Evolutionary conservation across 305 asterid species (phyloP).

Genomic region (Solanum hybrid): DNA sequence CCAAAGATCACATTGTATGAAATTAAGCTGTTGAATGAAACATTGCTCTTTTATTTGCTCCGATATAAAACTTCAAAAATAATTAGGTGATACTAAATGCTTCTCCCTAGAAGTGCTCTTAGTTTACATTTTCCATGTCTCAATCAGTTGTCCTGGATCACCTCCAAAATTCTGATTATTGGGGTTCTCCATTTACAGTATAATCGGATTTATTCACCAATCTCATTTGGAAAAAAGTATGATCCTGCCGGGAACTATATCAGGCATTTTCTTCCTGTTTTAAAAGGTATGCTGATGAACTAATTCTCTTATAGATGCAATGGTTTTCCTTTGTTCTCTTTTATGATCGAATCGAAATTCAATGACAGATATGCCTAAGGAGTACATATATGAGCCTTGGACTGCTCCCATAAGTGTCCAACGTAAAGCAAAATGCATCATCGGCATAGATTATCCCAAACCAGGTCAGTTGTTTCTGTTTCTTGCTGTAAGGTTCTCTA

Average conservation of each 20-base stretch:
- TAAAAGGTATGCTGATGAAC: conserved; percentile 47
- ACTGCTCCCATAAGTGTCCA: conserved; percentile 76
- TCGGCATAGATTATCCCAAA: conserved; percentile 89
- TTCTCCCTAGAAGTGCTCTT: background rate
- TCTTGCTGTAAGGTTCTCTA: background rate
- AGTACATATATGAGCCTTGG: conserved; percentile 94
- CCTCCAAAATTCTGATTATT: background rate
- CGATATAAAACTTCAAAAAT: background rate
- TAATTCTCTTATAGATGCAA: conserved; percentile 6
- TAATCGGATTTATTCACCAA: conserved; percentile 83
- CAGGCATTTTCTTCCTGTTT: conserved; percentile 77
- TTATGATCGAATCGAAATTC: background rate
- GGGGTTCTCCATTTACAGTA: conserved; percentile 32
- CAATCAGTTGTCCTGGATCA: background rate
- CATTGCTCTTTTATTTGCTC: background rate
- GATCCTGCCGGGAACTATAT: conserved; percentile 75
- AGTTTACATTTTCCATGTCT: background rate
- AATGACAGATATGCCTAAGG: conserved; percentile 82
- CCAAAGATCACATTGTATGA: background rate
- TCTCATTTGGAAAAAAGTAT: conserved; percentile 81
- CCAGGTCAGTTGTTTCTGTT: conserved; percentile 51
- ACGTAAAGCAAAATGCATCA: conserved; percentile 68
- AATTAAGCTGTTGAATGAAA: background rate
- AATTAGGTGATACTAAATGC: background rate
- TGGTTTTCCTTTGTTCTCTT: background rate